Base-by-base conservation (phyloP, 768 basidiomycete species). In the Leccinum longicurvipes region DNA sequence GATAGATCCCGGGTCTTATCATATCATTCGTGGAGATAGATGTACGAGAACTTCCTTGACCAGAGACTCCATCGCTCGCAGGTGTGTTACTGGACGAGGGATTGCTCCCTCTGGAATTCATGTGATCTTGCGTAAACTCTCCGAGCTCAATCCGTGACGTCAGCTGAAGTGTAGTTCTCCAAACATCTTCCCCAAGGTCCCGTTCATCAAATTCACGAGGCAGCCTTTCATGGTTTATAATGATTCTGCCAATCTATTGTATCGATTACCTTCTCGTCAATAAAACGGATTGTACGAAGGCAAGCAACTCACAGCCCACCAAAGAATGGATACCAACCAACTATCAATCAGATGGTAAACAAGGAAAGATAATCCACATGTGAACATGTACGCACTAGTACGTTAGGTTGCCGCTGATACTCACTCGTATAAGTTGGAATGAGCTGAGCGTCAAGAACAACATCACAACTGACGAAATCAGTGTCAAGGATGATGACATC, bases 241-340 rank as follows among this genome's bases (percentile, higher is more conserved):
- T 49, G 12, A 65, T 49, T n/a, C 63, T 62, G n/a, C 64, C 64
- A 8, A 57, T 46, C 49, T 44, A 11, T 41, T 8, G 12, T 25
- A 11, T 29, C 15, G 15, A 14, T 23, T 27, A 3, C 27, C n/a
- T 47, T 28, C 27, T 47, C 28, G 17, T 47, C 47, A 47, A 4
- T n/a, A 28, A 29, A 19, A 47, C 19, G 11, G 3, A 29, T 19
- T 0, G 2, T 25, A 19, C 25, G 24, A 47, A n/a, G 15, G 15
- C 28, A 45, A 31, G n/a, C 2, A 5, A 64, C 64, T 47, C 29
- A 66, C 63, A 15, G 57, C 55, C n/a, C 62, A 34, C 59, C 63
- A 66, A 17, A 66, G 55, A 10, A 52, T 27, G 39, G 42, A 49
- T 4, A 62, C 60, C 8, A 66, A 39, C 63, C 63, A 64, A 39